phyloP scores from a whole-genome alignment of 306 rosid genomes.

The Medicago ruthenica region DNA sequence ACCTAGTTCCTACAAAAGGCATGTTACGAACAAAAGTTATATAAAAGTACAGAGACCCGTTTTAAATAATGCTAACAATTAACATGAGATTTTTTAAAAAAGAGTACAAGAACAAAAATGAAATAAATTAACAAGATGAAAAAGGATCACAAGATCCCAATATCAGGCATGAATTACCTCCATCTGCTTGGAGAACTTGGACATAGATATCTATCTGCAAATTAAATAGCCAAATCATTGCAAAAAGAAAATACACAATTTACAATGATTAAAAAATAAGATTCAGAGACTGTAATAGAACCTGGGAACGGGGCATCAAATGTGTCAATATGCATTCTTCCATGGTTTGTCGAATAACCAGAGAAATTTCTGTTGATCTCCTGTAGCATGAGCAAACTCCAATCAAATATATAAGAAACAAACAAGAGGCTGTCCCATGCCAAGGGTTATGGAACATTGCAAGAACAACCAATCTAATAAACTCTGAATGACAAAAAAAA shows the following conservation, averaged over 20 bases:
- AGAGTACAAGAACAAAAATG: slow-evolving; percentile 27
- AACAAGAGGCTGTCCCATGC: slow-evolving; percentile 11
- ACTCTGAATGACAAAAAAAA: slow-evolving; percentile 17
- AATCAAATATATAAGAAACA: slow-evolving; percentile 29
- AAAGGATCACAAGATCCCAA: slow-evolving; percentile 31
- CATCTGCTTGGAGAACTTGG: slow-evolving; percentile 97
- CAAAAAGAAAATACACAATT: slow-evolving; percentile 21
- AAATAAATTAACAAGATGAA: slow-evolving; percentile 18
- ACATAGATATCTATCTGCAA: slow-evolving; percentile 89
- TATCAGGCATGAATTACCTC: slow-evolving; percentile 58
- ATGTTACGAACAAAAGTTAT: slow-evolving; percentile 36
- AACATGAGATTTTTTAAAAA: background rate
- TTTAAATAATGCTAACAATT: slow-evolving; percentile 25
- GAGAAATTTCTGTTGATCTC: slow-evolving; percentile 91
- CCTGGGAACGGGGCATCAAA: slow-evolving; percentile 93
- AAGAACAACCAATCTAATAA: slow-evolving; percentile 32
- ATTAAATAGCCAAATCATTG: slow-evolving; percentile 32
- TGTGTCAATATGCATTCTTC: slow-evolving; percentile 84
- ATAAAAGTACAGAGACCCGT: slow-evolving; percentile 3
- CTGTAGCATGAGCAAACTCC: slow-evolving; percentile 50
- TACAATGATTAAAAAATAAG: slow-evolving; percentile 24
- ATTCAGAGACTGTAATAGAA: slow-evolving; percentile 42
- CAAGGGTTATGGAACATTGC: slow-evolving; percentile 28
- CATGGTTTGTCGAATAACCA: slow-evolving; percentile 90
- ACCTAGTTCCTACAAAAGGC: slow-evolving; percentile 72